A percentile compares a stretch with the other conserved stretches of the same genome.
Conservation (phyloP, 331 rosid genomes). For the Pyrus hybrid region DNA sequence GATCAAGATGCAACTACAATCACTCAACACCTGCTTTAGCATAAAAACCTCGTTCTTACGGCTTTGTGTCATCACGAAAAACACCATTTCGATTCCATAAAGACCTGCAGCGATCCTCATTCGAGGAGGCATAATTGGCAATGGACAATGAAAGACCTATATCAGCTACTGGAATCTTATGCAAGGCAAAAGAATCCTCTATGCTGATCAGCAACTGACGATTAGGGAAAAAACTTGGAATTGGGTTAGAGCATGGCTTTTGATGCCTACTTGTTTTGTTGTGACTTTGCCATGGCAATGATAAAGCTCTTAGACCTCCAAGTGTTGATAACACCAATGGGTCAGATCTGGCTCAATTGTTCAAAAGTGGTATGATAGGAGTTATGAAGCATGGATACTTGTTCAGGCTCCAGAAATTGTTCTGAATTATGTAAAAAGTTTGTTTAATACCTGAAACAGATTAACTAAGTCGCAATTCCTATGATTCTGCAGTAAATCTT, state of each 20-base stretch:
- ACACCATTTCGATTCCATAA: not conserved
- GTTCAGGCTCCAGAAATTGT: not conserved
- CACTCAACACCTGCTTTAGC: conserved; percentile 1
- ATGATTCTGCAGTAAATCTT: not conserved
- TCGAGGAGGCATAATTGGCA: conserved; percentile 12
- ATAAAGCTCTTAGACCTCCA: conserved; percentile 38
- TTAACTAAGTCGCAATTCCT: not conserved
- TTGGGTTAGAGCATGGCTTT: conserved; percentile 28
- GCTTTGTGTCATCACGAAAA: not conserved
- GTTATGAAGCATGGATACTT: conserved; percentile 16
- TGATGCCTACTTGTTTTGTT: conserved; percentile 23
- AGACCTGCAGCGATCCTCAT: not conserved
- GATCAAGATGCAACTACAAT: conserved; percentile 21
- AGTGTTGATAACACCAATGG: conserved; percentile 27
- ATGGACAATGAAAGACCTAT: conserved; percentile 5
- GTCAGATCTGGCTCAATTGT: conserved; percentile 33
- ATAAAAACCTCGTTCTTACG: not conserved
- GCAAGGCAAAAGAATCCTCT: conserved; percentile 28
- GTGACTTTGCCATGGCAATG: too few species aligned
- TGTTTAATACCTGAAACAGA: not conserved
- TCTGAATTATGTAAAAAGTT: not conserved
- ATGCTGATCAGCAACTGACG: conserved; percentile 37
- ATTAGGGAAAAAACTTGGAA: conserved; percentile 19
- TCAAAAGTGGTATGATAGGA: conserved; percentile 20
- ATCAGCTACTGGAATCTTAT: conserved; percentile 21